Base-by-base conservation (phyloP, 176 grass and related monocot genomes). In the Chrysopogon serrulatus region DNA sequence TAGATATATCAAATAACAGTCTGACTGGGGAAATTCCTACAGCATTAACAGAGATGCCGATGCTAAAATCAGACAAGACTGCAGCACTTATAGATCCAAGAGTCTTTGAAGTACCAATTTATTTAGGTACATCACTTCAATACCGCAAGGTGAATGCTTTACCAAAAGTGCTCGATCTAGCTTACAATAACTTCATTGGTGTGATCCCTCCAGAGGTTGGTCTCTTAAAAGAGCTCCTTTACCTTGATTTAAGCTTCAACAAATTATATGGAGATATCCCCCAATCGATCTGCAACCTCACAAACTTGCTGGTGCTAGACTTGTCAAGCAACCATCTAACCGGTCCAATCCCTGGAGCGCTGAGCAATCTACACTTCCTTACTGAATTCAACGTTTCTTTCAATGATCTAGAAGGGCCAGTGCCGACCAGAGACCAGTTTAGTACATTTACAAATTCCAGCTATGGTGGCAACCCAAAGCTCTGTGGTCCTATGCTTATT, bases 381-480 rank as follows among this genome's bases (percentile, higher is more conserved):
- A 71, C 90, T 10, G 5, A 1, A 56, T 91, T 91, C 83, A 91
- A 83, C 1, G 54, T 82, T 66, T 86, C 90, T 23, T 53, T 66
- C 13, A 91, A 91, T 65, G 77, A 78, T 6, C 63, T 88, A 18
- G 63, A 88, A 83, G 90, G 90, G 24, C 15, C 78, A 21, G 51
- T 91, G 77, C 86, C 90, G 47, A 70, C 31, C 16, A 77, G 23
- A 77, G 70, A 62, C 11, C 86, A 91, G 30, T n/a, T 91, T 10
- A 83, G 83, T 62, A 88, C 90, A 0, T 91, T 91, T 59, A 63
- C 59, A 2, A 80, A n/a, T 34, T 85, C 90, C 6, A 91, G 90
- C 37, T 91, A 47, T 56, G 76, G 44, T 63, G 86, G 90, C 6
- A 88, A 91, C 62, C 90, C 81, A 9, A 88, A 88, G 41, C 4